phyloP scores from a whole-genome alignment of 371 early-diverging fungal species.

The Dichotomocladium elegans region DNA sequence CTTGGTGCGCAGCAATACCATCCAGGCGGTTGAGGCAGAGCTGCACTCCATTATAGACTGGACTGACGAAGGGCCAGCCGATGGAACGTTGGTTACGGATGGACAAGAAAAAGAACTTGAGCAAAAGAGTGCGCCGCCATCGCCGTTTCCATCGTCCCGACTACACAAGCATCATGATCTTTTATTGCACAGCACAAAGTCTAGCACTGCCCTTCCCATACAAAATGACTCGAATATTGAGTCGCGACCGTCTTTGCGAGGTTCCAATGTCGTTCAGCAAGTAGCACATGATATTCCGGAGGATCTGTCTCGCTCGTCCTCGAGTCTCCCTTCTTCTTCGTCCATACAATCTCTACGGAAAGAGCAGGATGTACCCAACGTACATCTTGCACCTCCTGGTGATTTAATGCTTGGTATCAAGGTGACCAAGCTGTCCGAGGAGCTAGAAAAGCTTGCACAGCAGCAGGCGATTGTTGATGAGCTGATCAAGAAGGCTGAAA shows the following conservation, averaged over 20 bases:
- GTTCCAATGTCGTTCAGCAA: conserved; percentile 26
- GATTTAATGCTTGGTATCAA: conserved; percentile 61
- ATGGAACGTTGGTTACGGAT: conserved; percentile 5
- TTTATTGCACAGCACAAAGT: conserved; percentile 22
- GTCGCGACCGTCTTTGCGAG: conserved; percentile 35
- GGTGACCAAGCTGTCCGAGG: conserved; percentile 47
- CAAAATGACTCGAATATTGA: conserved; percentile 28
- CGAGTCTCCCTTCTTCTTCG: too few species aligned
- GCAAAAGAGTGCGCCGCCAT: conserved; percentile 6
- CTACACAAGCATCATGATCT: conserved; percentile 3
- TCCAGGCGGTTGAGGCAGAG: conserved; percentile 62
- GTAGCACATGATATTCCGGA: conserved; percentile 32
- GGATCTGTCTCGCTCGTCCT: neutral
- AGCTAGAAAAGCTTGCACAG: conserved; percentile 56
- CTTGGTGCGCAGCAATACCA: conserved; percentile 38
- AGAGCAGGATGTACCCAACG: conserved; percentile 18
- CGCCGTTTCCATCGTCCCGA: conserved; percentile 15
- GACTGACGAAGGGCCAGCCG: conserved; percentile 6
- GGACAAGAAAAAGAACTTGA: neutral
- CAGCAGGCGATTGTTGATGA: conserved; percentile 67
- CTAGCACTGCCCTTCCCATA: conserved; percentile 33
- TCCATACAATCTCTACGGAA: too few species aligned
- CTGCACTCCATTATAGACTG: conserved; percentile 55
- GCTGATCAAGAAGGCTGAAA: conserved; percentile 58
- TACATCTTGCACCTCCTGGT: conserved; percentile 65